Evolutionary conservation across 208 protist genomes (phyloP).

Genomic region (Strigomonas galati): DNA sequence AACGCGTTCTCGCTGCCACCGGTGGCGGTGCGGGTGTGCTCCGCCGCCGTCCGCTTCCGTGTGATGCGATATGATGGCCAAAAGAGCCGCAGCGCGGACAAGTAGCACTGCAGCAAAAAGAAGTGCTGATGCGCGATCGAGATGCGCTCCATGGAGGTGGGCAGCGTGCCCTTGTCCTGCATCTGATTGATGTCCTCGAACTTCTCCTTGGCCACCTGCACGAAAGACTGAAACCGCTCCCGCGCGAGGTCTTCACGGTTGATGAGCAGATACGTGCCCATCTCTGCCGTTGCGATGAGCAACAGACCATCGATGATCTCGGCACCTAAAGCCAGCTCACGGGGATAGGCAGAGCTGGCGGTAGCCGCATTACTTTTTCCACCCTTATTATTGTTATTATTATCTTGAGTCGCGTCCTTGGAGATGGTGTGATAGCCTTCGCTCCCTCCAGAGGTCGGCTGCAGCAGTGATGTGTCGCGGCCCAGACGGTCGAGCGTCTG

Average conservation of each 20-base stretch:
- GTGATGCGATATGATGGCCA: conserved; percentile 26
- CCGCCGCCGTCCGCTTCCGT: not conserved
- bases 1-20: too few relatives aligned
- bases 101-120: conserved; percentile 60
- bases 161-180: not conserved
- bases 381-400: conserved; percentile 1
- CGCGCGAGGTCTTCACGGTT: conserved; percentile 22
- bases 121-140: conserved; percentile 38
- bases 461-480: conserved; percentile 50
- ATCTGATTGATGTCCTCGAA: conserved; percentile 33
- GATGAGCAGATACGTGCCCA: conserved; percentile 11
- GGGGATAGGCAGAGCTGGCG: conserved; percentile 39
- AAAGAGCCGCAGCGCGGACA: conserved; percentile 47
- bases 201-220: conserved; percentile 71
- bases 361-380: conserved; percentile 7
- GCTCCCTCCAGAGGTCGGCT: not conserved
- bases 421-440: not conserved
- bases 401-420: not conserved
- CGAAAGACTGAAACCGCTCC: conserved; percentile 40
- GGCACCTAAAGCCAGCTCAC: conserved; percentile 30
- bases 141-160: not conserved
- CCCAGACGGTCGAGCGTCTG: conserved; percentile 52
- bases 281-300: conserved; percentile 52
- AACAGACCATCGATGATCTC: conserved; percentile 67
- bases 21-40: not conserved